phyloP scores from a whole-genome alignment of 371 early-diverging fungal genomes.

The Haplosporangium sp. region DNA sequence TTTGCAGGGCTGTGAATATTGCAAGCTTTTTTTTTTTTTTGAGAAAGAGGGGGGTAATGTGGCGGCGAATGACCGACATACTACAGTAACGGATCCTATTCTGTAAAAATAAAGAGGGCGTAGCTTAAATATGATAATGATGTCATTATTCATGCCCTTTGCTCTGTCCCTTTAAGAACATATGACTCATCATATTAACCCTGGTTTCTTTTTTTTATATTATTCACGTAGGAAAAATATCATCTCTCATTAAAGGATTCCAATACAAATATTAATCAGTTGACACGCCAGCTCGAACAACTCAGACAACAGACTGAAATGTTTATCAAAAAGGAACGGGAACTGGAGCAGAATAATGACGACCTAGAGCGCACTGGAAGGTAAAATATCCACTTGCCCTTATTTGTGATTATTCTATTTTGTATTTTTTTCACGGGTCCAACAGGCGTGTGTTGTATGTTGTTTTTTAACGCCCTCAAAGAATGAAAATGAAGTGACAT shows the following conservation, averaged over 20 bases:
- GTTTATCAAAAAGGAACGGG: slow-evolving; percentile 80
- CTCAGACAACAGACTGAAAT: slow-evolving; percentile 78
- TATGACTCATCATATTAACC: background rate
- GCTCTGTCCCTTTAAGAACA: background rate
- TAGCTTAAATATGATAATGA: background rate
- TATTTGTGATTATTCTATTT: background rate
- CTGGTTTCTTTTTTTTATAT: background rate
- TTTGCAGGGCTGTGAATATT: too few relatives aligned
- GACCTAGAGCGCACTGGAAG: slow-evolving; percentile 80
- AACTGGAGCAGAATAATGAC: slow-evolving; percentile 84
- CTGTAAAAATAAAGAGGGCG: background rate
- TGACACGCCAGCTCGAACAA: slow-evolving; percentile 83
- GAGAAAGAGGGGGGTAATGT: too few relatives aligned
- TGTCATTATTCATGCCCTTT: background rate
- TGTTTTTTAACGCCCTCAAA: background rate
- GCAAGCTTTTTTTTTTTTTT: too few relatives aligned
- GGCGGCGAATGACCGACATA: background rate
- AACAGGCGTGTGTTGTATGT: background rate
- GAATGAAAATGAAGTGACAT: background rate
- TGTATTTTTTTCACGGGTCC: slow-evolving; percentile 17
- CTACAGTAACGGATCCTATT: background rate
- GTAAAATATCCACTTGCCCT: slow-evolving; percentile 28
- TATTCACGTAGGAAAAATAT: slow-evolving; percentile 57
- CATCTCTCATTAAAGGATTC: slow-evolving; percentile 67
- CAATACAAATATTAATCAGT: slow-evolving; percentile 70